Evolutionary conservation across 495 filamentous ascomycete genomes (phyloP).

Genomic region (Xylaria longipes): DNA sequence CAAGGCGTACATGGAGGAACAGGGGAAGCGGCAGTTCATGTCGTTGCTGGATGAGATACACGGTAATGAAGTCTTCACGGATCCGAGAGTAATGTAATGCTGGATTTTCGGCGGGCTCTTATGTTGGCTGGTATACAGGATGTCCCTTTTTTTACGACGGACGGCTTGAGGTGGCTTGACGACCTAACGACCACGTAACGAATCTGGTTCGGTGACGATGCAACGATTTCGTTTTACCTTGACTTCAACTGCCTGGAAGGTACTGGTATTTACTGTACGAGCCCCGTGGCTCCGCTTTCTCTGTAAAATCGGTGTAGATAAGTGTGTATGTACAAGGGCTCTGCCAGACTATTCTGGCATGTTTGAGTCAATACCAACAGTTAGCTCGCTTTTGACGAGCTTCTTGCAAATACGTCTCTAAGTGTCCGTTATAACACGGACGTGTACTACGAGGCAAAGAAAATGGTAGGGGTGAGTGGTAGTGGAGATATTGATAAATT

Average conservation of each 20-base stretch:
- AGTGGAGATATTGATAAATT: neutral
- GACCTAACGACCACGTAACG: neutral
- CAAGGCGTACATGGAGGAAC: slow-evolving; percentile 29
- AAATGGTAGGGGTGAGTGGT: neutral
- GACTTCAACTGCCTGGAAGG: neutral
- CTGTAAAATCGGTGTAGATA: slow-evolving; percentile 9
- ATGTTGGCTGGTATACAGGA: neutral
- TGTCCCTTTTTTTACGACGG: neutral
- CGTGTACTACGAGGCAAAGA: neutral
- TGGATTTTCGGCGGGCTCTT: no score
- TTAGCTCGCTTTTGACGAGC: neutral
- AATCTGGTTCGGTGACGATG: slow-evolving; percentile 1
- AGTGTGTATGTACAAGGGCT: neutral
- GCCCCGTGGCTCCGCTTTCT: neutral
- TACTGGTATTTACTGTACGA: neutral
- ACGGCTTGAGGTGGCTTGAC: neutral
- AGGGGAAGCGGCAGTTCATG: slow-evolving; percentile 42
- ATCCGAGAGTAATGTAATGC: neutral
- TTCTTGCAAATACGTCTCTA: neutral
- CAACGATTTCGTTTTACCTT: neutral
- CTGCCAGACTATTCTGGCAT: neutral
- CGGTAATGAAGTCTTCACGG: slow-evolving; percentile 29
- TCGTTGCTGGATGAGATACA: slow-evolving; percentile 50
- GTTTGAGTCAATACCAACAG: neutral
- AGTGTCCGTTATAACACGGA: neutral